These are phyloP conservation scores for cucumber (Cucumis sativus) DNA, from an alignment of 306 rosid species.

Conservation along the genomic window Cucumber_9930_V3 NC_026660.2:30690501-30691000, in stretches of 20 bases:
- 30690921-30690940: background rate
- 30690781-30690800: background rate
- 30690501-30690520: conserved; percentile 44
- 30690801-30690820: background rate
- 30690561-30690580: conserved; percentile 82
- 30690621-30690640: conserved; percentile 70
- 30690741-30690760: conserved; percentile 52
- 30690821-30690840: background rate
- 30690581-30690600: conserved; percentile 97
- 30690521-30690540: conserved; percentile 57
- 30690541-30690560: conserved; percentile 42
- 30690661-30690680: conserved; percentile 98
- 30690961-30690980: background rate
- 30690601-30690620: conserved; percentile 97
- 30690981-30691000: background rate
- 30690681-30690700: conserved; percentile 64
- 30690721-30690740: conserved; percentile 86
- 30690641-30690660: conserved; percentile 65
- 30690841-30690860: background rate
- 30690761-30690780: conserved; percentile 36
- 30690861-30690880: background rate
- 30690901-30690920: background rate
- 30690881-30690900: background rate
- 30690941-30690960: background rate
- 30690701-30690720: conserved; percentile 76